These are phyloP conservation scores for Notholithocarpus densiflorus DNA, from an alignment of 306 rosid species.

Conservation along the genomic window DNA sequence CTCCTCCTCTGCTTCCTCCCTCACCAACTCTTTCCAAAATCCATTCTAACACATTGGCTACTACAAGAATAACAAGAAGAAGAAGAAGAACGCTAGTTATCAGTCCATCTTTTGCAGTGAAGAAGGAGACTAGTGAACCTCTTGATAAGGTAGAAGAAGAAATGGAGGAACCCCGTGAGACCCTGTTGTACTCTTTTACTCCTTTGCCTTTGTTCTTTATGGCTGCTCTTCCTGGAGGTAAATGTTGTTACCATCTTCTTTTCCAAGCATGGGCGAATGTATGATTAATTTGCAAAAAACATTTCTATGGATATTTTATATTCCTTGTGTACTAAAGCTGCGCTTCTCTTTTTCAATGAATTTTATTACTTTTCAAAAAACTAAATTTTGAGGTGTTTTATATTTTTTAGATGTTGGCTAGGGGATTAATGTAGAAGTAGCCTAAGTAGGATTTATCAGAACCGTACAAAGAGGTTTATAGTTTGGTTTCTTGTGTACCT, in stretches of 20 bases:
- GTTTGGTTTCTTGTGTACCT: too few species aligned
- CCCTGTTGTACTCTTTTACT: conserved; percentile 55
- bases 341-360: too few species aligned
- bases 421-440: too few species aligned
- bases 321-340: too few species aligned
- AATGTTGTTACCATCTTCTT: neutral
- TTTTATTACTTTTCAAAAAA: too few species aligned
- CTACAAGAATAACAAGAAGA: neutral
- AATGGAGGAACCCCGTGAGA: conserved; percentile 29
- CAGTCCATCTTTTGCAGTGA: conserved; percentile 18
- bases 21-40: conserved; percentile 14
- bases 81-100: conserved; percentile 8
- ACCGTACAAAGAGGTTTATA: too few species aligned
- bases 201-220: conserved; percentile 63
- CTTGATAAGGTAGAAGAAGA: conserved; percentile 18
- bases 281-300: too few species aligned
- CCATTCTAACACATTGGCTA: conserved; percentile 4
- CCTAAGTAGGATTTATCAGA: too few species aligned
- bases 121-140: neutral
- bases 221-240: conserved; percentile 90
- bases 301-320: too few species aligned
- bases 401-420: too few species aligned
- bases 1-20: conserved; percentile 23
- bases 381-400: neutral
- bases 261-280: too few species aligned